These are phyloP conservation scores for Eucalyptus victrix DNA, from an alignment of 345 rosid species.

Conservation along the genomic window DNA sequence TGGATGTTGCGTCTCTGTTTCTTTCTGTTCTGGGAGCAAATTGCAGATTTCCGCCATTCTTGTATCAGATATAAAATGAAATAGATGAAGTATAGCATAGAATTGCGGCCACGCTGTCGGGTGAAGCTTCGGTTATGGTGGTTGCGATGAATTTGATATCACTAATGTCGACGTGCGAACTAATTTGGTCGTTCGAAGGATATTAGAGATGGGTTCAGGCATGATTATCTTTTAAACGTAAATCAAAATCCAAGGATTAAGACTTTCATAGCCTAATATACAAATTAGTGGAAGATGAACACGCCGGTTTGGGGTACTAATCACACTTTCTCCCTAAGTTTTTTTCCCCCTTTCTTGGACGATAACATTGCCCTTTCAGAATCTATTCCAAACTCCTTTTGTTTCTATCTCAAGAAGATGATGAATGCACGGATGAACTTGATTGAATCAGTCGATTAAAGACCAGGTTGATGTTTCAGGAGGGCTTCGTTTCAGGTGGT, in stretches of 20 bases:
- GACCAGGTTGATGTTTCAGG: no score
- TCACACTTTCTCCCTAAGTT: no score
- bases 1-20: neutral
- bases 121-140: neutral
- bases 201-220: neutral
- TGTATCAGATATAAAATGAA: neutral
- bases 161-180: neutral
- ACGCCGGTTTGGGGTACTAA: neutral
- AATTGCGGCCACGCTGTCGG: neutral
- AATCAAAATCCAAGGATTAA: neutral
- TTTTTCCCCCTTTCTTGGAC: no score
- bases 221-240: neutral
- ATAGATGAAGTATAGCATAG: neutral
- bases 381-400: no score
- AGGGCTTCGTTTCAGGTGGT: no score
- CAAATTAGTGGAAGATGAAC: neutral
- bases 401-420: no score
- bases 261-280: neutral
- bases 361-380: no score
- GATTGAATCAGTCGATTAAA: no score
- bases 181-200: neutral
- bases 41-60: neutral
- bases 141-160: neutral
- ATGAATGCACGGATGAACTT: no score
- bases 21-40: neutral